Evolutionary conservation across 1,284 basidiomycete species (phyloP), one percentile per base, ranked within the genome.

Genomic region (Trichosporon inkin): DNA sequence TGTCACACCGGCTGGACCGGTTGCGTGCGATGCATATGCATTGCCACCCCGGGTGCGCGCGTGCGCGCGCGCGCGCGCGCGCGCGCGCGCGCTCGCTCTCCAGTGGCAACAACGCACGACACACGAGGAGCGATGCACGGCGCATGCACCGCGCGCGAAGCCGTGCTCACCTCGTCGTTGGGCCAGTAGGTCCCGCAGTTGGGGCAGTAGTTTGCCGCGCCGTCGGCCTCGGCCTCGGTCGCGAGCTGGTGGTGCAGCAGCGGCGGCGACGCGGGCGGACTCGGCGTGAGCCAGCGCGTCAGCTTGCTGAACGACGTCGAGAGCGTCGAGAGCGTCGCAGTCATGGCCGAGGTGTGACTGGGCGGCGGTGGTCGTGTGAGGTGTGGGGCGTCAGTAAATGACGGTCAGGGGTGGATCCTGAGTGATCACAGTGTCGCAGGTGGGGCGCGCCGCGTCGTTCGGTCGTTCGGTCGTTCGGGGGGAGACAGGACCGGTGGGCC

Each of bases 131-230:
- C 13, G 36, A 13, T 38, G 36, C 36, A 14, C 14, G 11, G 41
- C 6, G n/a, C n/a, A n/a, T n/a, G n/a, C n/a, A n/a, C n/a, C n/a
- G n/a, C n/a, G n/a, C n/a, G 40, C 1, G 40, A 24, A 11, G n/a
- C 24, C 4, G 8, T 32, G 28, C 44, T 49, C 24, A 49, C 44
- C 44, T 49, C 44, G 10, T 49, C 44, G 10, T 32, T 49, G 44
- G 44, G 44, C 44, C 44, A 49, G 44, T 49, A 49, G 22, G 28
- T 24, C 5, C 44, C 44, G 44, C 44, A 49, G 28, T 49, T 49
- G 22, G 44, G 44, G 44, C 44, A 49, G 44, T 49, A 49, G n/a
- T 49, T 49, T 22, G 14, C 44, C 6, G 44, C 14, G 5, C 44
- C 49, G 38, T 57, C 56, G 10, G 56, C 36, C 11, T 38, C 56